Conservation (phyloP, 2,329 filamentous ascomycete species). For the Bisporella sp. region DNA sequence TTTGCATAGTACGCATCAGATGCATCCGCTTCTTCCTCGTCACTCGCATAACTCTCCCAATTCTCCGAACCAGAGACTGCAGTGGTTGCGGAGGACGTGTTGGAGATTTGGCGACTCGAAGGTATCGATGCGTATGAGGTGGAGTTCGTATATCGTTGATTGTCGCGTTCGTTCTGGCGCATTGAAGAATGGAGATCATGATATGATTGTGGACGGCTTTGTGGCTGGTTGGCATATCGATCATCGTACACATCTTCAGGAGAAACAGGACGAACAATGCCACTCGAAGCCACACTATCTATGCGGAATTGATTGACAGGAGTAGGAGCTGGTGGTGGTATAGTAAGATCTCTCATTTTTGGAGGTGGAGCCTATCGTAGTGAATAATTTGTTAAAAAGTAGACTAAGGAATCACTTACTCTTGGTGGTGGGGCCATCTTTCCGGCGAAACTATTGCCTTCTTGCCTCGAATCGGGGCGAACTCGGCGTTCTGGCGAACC, state of each 20-base stretch:
- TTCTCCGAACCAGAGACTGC: constrained; percentile 82
- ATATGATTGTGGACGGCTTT: constrained; percentile 27
- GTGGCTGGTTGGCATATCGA: constrained; percentile 32
- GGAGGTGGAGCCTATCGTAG: constrained; percentile 59
- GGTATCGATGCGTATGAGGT: constrained; percentile 19
- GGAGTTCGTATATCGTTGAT: constrained; percentile 27
- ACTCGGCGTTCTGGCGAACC: constrained; percentile 72
- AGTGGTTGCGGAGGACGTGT: constrained; percentile 59
- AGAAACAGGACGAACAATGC: constrained; percentile 52
- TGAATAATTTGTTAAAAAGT: not conserved
- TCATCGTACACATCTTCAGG: constrained; percentile 88
- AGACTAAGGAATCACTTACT: not conserved
- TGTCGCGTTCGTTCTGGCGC: constrained; percentile 33
- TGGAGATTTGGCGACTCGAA: constrained; percentile 59
- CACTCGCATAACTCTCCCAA: constrained; percentile 95
- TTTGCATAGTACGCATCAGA: constrained; percentile 86
- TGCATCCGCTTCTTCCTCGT: constrained; percentile 67
- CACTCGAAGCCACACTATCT: constrained; percentile 39
- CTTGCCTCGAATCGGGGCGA: constrained; percentile 19
- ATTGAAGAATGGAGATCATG: constrained; percentile 37
- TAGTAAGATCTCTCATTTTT: constrained; percentile 81
- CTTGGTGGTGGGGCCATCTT: constrained; percentile 47
- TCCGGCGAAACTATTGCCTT: constrained; percentile 29
- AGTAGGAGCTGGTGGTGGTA: constrained; percentile 42
- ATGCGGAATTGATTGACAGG: constrained; percentile 46